Percentiles rank a stretch among this genome's conserved stretches.
These are phyloP conservation scores for Trametes villosa DNA, from an alignment of 768 basidiomycete genomes.

Conservation along the genomic window DNA sequence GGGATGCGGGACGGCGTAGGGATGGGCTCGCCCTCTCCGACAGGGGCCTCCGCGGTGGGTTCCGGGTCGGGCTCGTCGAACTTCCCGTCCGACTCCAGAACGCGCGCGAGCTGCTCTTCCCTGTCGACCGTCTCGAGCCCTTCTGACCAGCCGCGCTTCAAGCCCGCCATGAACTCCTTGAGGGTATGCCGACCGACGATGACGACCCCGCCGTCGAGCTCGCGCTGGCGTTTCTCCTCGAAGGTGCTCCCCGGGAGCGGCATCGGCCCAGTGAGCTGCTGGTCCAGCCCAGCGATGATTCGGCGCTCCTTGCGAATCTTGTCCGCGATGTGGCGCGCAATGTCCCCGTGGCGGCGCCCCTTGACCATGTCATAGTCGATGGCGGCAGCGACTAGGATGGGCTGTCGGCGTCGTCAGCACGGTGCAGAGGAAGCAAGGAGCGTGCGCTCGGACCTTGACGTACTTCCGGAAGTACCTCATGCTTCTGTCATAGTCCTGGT, in stretches of 20 bases:
- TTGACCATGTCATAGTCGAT: constrained; percentile 87
- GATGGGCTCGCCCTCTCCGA: constrained; percentile 44
- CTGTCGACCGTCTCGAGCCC: constrained; percentile 66
- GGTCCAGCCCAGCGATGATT: constrained; percentile 64
- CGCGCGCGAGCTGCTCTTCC: constrained; percentile 70
- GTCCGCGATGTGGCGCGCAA: constrained; percentile 76
- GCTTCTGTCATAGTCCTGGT: constrained; percentile 86
- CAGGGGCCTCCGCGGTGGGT: constrained; percentile 28
- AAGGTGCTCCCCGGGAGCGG: constrained; percentile 56
- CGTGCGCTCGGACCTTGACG: constrained; percentile 74
- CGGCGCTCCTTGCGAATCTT: constrained; percentile 75
- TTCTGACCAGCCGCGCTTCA: constrained; percentile 84
- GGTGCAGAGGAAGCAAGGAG: constrained; percentile 21
- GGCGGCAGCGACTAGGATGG: constrained; percentile 91
- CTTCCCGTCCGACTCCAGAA: constrained; percentile 70
- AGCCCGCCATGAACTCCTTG: constrained; percentile 93
- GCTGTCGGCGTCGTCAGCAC: constrained; percentile 51
- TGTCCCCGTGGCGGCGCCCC: constrained; percentile 84
- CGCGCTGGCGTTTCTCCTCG: constrained; percentile 55
- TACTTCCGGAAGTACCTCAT: constrained; percentile 94
- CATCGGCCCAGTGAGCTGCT: constrained; percentile 45
- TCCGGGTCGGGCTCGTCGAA: constrained; percentile 69
- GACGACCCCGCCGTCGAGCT: constrained; percentile 82
- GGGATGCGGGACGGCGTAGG: constrained; percentile 46
- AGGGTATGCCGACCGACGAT: constrained; percentile 88